phyloP scores from a whole-genome alignment of 2,329 filamentous ascomycete genomes.

The Sporothrix euskadiensis region DNA sequence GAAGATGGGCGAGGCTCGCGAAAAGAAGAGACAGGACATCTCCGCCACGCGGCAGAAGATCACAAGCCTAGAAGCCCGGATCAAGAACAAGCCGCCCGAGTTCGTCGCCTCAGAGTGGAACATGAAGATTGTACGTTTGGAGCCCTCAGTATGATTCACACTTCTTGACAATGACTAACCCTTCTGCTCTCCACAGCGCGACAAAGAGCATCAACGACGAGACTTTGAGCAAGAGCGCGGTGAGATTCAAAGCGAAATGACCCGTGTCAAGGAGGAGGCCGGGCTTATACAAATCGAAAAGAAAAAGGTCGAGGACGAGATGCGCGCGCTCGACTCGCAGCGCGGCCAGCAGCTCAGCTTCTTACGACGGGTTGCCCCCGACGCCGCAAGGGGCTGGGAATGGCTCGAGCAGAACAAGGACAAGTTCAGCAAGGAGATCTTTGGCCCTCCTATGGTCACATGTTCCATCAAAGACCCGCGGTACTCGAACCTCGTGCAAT shows the following conservation, averaged over 20 bases:
- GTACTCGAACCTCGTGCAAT: slow-evolving; percentile 60
- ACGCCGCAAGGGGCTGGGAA: slow-evolving; percentile 71
- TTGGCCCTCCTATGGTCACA: slow-evolving; percentile 75
- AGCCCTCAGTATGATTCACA: not conserved
- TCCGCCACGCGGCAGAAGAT: slow-evolving; percentile 57
- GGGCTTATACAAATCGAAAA: slow-evolving; percentile 23
- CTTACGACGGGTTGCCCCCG: slow-evolving; percentile 60
- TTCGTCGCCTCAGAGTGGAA: slow-evolving; percentile 74
- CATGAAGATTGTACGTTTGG: slow-evolving; percentile 63
- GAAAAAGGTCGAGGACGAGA: slow-evolving; percentile 39
- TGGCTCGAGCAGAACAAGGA: slow-evolving; percentile 76
- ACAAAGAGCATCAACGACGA: slow-evolving; percentile 58
- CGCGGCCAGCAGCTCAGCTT: slow-evolving; percentile 71
- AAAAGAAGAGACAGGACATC: slow-evolving; percentile 54
- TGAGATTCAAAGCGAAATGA: slow-evolving; percentile 37
- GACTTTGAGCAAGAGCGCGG: slow-evolving; percentile 51
- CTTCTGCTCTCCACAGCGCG: slow-evolving; percentile 48
- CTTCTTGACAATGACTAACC: slow-evolving; percentile 31
- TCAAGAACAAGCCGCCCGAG: slow-evolving; percentile 62
- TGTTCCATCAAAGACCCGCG: slow-evolving; percentile 75
- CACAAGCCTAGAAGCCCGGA: slow-evolving; percentile 61
- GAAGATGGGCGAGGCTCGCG: slow-evolving; percentile 53
- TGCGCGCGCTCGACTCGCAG: slow-evolving; percentile 65
- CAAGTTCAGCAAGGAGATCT: slow-evolving; percentile 73
- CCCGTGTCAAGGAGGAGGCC: slow-evolving; percentile 27